A percentile compares a stretch with the other conserved stretches of the same genome.
phyloP scores from a whole-genome alignment of 225 moss, liverwort and hornwort species.

The Neckera pumila region DNA sequence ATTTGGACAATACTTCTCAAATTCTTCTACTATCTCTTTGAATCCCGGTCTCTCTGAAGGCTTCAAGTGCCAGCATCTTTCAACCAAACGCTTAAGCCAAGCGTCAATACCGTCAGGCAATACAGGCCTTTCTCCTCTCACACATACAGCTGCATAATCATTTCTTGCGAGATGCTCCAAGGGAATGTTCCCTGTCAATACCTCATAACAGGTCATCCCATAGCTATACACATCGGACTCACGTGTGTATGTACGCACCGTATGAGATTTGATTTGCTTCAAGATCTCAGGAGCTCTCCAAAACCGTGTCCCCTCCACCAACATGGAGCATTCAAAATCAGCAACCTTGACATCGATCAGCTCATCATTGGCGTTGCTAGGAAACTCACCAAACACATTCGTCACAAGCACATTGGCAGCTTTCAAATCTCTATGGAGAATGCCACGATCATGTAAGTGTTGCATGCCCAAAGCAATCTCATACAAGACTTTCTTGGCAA shows the following conservation, averaged over 20 bases:
- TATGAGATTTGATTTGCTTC: background rate
- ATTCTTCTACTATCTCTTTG: background rate
- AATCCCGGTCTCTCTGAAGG: background rate
- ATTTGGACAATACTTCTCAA: background rate
- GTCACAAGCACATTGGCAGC: background rate
- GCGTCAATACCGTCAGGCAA: background rate
- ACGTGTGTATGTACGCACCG: background rate
- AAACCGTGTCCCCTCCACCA: background rate
- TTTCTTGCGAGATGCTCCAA: background rate
- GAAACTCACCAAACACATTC: background rate
- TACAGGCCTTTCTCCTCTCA: background rate
- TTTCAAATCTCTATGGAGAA: background rate
- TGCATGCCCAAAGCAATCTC: background rate
- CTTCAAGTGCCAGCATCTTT: background rate
- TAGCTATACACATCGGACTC: background rate
- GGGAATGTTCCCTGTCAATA: background rate
- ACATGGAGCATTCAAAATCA: background rate
- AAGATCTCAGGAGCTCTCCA: background rate
- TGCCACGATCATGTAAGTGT: background rate
- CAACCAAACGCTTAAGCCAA: background rate
- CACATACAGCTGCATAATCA: background rate
- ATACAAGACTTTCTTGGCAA: background rate
- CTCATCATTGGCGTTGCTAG: background rate
- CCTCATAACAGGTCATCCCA: background rate
- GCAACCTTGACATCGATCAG: background rate